Base-by-base conservation (phyloP, 805 yeast genomes). In the Hanseniaspora clermontiae region DNA sequence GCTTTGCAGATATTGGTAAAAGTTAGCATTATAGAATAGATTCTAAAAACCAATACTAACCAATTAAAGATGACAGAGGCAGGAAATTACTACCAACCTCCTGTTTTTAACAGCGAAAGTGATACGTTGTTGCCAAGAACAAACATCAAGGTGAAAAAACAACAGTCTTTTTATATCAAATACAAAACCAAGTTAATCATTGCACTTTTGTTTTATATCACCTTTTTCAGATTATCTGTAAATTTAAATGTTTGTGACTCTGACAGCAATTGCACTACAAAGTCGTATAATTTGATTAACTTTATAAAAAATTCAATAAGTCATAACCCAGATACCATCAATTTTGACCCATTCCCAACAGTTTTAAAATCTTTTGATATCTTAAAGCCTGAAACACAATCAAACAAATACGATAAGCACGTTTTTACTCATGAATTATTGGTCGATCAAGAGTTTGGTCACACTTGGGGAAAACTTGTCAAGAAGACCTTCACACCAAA, bases 391-490 rank as follows among this genome's bases (percentile, higher is more conserved):
- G 55, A 51, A 15, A 37, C 48, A 17, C 40, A 39, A 29, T 36
- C 50, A 12, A 34, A 46, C 17, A 27, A 37, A 14, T 27, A 29
- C 15, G 50, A 43, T 14, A 57, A 53, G 1, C 62, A 59, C 7
- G 76, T 81, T 0, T 68, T 68, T 59, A 65, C 74, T 2, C 71
- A 72, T 20, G 51, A 62, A 1, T 61, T 82, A 19, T 60, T 82
- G 24, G 67, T 15, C n/a, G n/a, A 72, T 42, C 73, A 76, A 61
- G 66, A 74, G 0, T 83, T 82, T 68, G 86, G 77, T 1, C 68
- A 77, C 61, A 76, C 81, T 0, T 82, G 84, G 81, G 86, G 85
- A 15, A 64, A 66, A 27, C 84, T 87, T 0, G 75, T 74, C 7
- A 64, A 69, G 7, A 69, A 62, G 5, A 59, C 62, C 0, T 77